These are phyloP conservation scores for Agrocybe chaxingu DNA, from an alignment of 768 basidiomycete genomes.

Conservation along the genomic window DNA sequence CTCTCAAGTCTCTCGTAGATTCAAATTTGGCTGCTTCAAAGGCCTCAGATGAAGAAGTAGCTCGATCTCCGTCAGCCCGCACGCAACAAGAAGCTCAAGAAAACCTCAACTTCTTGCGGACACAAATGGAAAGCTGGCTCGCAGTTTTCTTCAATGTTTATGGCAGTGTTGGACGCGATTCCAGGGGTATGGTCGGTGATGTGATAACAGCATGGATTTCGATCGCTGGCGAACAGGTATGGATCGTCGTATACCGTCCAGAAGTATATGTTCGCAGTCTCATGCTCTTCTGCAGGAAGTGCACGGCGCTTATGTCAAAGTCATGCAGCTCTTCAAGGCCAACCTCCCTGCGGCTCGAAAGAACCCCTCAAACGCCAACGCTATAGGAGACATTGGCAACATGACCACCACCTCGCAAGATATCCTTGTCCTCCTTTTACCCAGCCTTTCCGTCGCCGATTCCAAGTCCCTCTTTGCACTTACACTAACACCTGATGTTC, in stretches of 20 bases:
- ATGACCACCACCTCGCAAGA: slow-evolving; percentile 72
- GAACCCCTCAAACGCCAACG: slow-evolving; percentile 24
- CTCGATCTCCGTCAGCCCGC: slow-evolving; percentile 37
- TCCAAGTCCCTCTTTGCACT: slow-evolving; percentile 62
- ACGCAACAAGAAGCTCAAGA: slow-evolving; percentile 56
- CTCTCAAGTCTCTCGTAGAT: slow-evolving; percentile 78
- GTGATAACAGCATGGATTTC: slow-evolving; percentile 85
- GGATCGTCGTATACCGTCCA: slow-evolving; percentile 9
- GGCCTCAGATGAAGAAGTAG: slow-evolving; percentile 15
- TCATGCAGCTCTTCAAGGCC: slow-evolving; percentile 66
- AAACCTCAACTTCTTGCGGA: slow-evolving; percentile 70
- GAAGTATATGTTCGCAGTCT: neutral
- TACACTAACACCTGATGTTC: slow-evolving; percentile 64
- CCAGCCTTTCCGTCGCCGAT: slow-evolving; percentile 63
- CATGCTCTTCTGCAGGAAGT: slow-evolving; percentile 49
- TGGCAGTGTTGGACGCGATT: slow-evolving; percentile 74
- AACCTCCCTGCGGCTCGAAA: slow-evolving; percentile 47
- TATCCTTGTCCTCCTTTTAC: slow-evolving; percentile 80
- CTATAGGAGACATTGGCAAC: slow-evolving; percentile 37
- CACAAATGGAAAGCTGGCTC: slow-evolving; percentile 89
- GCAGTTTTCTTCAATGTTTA: slow-evolving; percentile 98
- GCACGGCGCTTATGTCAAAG: slow-evolving; percentile 76
- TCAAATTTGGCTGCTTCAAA: slow-evolving; percentile 56
- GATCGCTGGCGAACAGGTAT: slow-evolving; percentile 70
- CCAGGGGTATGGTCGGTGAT: slow-evolving; percentile 76